Base-by-base conservation (phyloP, 305 asterid species). In the Fraxinus albicans region DNA sequence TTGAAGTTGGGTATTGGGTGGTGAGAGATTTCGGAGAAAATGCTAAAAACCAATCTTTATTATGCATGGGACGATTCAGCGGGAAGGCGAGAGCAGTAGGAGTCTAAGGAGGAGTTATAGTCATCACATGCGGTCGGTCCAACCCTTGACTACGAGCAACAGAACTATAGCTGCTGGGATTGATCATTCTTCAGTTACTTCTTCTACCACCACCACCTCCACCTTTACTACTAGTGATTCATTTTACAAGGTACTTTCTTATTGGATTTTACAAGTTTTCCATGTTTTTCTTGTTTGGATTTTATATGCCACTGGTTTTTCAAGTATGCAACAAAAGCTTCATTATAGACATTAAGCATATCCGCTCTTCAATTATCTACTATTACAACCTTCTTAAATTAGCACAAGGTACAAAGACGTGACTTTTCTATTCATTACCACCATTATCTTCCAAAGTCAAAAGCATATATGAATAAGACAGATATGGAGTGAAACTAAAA, bases 171-270 rank as follows among this genome's bases (percentile, higher is more conserved):
- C 86, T 77, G 87, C 83, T 73, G 81, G 67, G 42, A 89, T 84
- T 19, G 81, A 80, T 77, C 27, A 81, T 50, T 76, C 85, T 2
- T 70, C 81, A 79, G 58, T 47, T 82, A 78, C 80, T 79, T 58
- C 86, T 81, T 58, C 87, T 73, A 67, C 84, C 86, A 85, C 35
- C 38, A 15, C 50, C 47, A 17, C 55, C 55, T 74, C 76, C 73
- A 79, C 79, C 73, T 15, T 84, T 33, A 13, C 80, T 42, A 29
- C 88, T 87, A 79, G 85, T 69, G 89, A 88, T 87, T 92, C 92
- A 23, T 91, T 91, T 91, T 86, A 86, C 85, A 93, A 93, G 98
- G 97, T 93, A 91, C 83, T 83, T 70, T 75, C 84, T 83, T 83
- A 65, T 77, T 80, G 84, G 83, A 86, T 47, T 81, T 53, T 80